Evolutionary conservation across 371 early-diverging fungal genomes (phyloP).

Genomic region (Haplosporangium sp.): DNA sequence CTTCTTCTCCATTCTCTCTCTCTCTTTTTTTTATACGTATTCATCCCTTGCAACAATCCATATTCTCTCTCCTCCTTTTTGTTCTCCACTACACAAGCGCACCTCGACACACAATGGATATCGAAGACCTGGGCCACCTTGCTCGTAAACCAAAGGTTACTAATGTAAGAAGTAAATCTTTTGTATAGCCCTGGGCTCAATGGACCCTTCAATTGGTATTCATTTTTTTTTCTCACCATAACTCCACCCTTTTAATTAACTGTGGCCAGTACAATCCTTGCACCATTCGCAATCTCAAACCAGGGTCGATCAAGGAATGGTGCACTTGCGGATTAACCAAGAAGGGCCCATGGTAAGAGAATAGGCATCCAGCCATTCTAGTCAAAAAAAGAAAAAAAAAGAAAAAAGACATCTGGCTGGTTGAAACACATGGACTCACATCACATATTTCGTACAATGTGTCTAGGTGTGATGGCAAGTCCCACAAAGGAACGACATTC

Average conservation of each 20-base stretch:
- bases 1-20: not conserved
- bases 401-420: not conserved
- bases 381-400: too few species aligned
- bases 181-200: not conserved
- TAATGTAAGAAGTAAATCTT: conserved; percentile 23
- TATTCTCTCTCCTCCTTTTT: not conserved
- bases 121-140: conserved; percentile 51
- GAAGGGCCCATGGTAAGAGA: conserved; percentile 52
- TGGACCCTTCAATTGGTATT: not conserved
- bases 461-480: conserved; percentile 49
- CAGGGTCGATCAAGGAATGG: conserved; percentile 58
- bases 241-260: not conserved
- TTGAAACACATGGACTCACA: not conserved
- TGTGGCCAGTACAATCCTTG: conserved; percentile 52
- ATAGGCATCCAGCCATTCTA: too few species aligned
- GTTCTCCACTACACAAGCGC: not conserved
- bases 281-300: conserved; percentile 49
- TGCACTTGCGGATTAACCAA: conserved; percentile 58
- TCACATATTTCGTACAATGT: too few species aligned
- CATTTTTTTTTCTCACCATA: not conserved
- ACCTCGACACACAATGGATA: conserved; percentile 30
- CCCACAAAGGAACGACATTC: conserved; percentile 55
- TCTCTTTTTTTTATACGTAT: not conserved
- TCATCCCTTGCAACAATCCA: not conserved
- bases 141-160: conserved; percentile 49